Evolutionary conservation across 2,329 filamentous ascomycete genomes (phyloP), one percentile per base, ranked within the genome.

Genomic region (Penicillium fuscoglaucum): DNA sequence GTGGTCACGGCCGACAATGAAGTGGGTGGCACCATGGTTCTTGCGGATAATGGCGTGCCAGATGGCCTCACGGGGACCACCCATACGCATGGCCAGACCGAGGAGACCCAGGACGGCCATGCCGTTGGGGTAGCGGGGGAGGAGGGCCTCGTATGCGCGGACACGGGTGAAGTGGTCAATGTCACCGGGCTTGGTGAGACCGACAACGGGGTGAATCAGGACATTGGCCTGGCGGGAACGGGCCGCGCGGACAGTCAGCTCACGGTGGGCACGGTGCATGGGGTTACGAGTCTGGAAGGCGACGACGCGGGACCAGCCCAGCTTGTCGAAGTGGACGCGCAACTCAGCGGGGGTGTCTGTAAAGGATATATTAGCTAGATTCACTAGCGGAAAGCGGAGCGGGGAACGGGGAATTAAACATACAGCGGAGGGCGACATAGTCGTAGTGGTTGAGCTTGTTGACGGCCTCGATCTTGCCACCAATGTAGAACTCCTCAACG

Each of bases 31-130:
- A 71, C 95, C 95, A 81, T 97, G 93, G 81, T 99, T 99, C 88
- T 98, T 99, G 76, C 95, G 92, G 84, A 99, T 99, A 72, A 99
- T 96, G 73, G 95, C 95, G 83, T 99, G 95, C 95, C 95, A 99
- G 81, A 99, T 92, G 68, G 95, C 95, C 83, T 99, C 95, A 68
- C 95, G 91, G 64, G 95, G 95, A 70, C 95, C 95, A 74, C 92
- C 95, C 95, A 99, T 99, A 75, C 95, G 90, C 95, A 99, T 99
- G 71, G 95, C 95, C 65, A 99, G 85, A 59, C 93, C 93, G 55
- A 99, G 85, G 43, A 99, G 90, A 78, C 92, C 93, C 65, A 99
- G 87, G 40, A 96, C 92, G 59, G 95, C 95, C 95, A 99, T 99
- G 72, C 95, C 95, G 79, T 98, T 99, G 78, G 95, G 95, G 82